Evolutionary conservation across 768 basidiomycete species (phyloP).

Genomic region (Kwoniella sp.): DNA sequence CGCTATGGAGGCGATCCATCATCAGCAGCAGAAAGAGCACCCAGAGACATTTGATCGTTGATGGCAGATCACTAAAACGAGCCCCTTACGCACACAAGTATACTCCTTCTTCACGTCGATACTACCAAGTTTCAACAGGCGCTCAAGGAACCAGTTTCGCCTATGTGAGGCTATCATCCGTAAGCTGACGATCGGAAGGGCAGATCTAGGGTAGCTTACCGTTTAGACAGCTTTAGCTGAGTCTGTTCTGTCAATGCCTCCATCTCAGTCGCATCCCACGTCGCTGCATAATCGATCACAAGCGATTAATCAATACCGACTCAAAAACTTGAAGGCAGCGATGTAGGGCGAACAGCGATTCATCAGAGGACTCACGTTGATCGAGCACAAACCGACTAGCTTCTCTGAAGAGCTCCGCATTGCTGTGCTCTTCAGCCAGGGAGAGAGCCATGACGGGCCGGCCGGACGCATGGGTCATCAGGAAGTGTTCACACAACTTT

Average conservation of each 20-base stretch:
- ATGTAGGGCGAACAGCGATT: not conserved
- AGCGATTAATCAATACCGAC: not conserved
- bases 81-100: constrained; percentile 71
- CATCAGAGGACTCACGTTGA: constrained; percentile 69
- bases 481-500: constrained; percentile 78
- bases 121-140: constrained; percentile 85
- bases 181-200: not conserved
- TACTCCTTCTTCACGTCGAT: constrained; percentile 90
- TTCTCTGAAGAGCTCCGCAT: constrained; percentile 71
- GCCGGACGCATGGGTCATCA: constrained; percentile 89
- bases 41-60: not conserved
- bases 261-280: constrained; percentile 49
- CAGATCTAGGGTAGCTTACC: constrained; percentile 24
- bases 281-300: constrained; percentile 31
- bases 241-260: constrained; percentile 71
- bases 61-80: not conserved
- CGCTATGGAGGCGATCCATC: constrained; percentile 62
- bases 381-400: constrained; percentile 88
- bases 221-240: constrained; percentile 82
- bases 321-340: not conserved
- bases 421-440: constrained; percentile 85
- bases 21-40: no score
- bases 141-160: constrained; percentile 92
- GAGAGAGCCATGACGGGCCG: constrained; percentile 89
- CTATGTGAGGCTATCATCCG: constrained; percentile 59